A percentile compares a stretch with the other conserved stretches of the same genome.
phyloP scores from a whole-genome alignment of 176 grass and related monocot species.

The Juncus effusus region DNA sequence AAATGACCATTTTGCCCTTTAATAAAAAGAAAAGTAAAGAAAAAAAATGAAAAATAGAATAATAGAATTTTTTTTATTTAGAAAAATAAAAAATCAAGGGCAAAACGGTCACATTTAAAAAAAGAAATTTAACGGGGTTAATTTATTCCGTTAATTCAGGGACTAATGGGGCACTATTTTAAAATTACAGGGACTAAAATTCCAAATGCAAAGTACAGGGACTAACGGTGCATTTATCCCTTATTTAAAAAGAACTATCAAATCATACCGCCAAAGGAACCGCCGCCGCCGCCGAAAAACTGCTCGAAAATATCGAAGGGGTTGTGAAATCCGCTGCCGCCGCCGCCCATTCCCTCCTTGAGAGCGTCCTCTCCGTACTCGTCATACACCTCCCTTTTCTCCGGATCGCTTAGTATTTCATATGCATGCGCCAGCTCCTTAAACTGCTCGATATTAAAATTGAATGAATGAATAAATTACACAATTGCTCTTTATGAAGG shows the following conservation, averaged over 20 bases:
- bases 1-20: too few relatives aligned
- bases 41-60: too few relatives aligned
- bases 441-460: constrained; percentile 45
- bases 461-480: background rate
- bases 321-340: constrained; percentile 52
- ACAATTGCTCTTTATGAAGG: constrained; percentile 1
- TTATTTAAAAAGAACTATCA: background rate
- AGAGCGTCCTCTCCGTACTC: constrained; percentile 94
- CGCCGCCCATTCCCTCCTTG: constrained; percentile 93
- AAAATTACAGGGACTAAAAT: background rate
- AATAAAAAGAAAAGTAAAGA: too few relatives aligned
- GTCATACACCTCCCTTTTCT: constrained; percentile 89
- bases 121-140: too few relatives aligned
- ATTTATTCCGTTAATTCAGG: too few relatives aligned
- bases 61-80: too few relatives aligned
- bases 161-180: too few relatives aligned
- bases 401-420: constrained; percentile 86
- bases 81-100: too few relatives aligned
- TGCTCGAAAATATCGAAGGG: constrained; percentile 95
- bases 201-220: background rate
- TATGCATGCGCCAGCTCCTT: constrained; percentile 95
- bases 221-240: too few relatives aligned
- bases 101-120: too few relatives aligned
- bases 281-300: constrained; percentile 58
- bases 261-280: constrained; percentile 48